Conservation (phyloP, 2,329 filamentous ascomycete species). For the Aspergillus spinulosporus region DNA sequence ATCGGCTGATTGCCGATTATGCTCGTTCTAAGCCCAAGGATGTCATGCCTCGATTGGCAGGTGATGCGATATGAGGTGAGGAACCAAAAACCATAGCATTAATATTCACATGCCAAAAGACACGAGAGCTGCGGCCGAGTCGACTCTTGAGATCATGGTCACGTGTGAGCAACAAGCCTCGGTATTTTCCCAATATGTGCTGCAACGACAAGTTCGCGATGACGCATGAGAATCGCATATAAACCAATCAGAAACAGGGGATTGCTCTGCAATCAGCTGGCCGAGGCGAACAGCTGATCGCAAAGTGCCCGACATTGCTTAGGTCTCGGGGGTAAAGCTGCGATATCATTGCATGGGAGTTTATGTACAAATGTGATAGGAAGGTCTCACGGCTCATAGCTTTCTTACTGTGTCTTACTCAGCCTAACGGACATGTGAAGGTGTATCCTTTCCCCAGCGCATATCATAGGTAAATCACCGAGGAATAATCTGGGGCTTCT, state of each 20-base stretch:
- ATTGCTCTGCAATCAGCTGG: constrained; percentile 13
- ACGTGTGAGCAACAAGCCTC: constrained; percentile 19
- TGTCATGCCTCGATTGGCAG: not conserved
- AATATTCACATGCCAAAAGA: not conserved
- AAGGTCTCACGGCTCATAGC: not conserved
- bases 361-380: not conserved
- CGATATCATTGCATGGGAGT: not conserved
- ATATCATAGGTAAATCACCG: constrained; percentile 5
- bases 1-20: constrained; percentile 7
- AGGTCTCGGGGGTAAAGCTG: not conserved
- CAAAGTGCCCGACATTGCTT: constrained; percentile 3
- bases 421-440: constrained; percentile 9
- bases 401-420: not conserved
- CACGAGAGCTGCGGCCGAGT: not conserved
- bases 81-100: not conserved
- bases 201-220: constrained; percentile 9
- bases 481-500: not conserved
- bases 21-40: not conserved
- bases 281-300: constrained; percentile 10
- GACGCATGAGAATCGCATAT: constrained; percentile 14
- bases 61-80: constrained; percentile 8
- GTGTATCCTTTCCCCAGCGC: not conserved
- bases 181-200: constrained; percentile 21
- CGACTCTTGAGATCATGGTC: constrained; percentile 11
- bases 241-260: constrained; percentile 20